phyloP scores from a whole-genome alignment of 2,329 filamentous ascomycete genomes.

The Xylariales sp. region DNA sequence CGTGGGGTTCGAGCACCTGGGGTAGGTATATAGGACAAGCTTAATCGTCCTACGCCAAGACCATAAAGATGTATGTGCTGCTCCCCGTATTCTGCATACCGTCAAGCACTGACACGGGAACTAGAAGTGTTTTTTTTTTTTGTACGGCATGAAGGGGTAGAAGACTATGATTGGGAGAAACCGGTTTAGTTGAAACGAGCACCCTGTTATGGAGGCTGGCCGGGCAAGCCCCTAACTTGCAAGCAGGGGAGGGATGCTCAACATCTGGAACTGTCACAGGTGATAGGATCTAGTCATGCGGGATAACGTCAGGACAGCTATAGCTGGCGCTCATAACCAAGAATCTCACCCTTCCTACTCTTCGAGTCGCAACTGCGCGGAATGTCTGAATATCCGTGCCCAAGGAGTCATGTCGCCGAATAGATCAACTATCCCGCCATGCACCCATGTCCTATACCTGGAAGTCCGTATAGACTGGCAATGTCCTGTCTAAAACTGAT shows the following conservation, averaged over 20 bases:
- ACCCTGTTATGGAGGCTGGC: slow-evolving; percentile 10
- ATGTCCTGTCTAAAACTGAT: neutral
- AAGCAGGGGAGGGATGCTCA: slow-evolving; percentile 17
- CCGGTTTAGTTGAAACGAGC: slow-evolving; percentile 21
- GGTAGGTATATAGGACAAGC: neutral
- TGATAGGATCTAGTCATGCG: slow-evolving; percentile 29
- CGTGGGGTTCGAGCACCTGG: slow-evolving; percentile 1
- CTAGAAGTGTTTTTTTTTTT: neutral
- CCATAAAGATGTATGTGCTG: slow-evolving; percentile 27
- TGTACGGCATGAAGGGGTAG: neutral
- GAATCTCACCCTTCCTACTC: slow-evolving; percentile 31
- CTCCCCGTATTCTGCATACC: slow-evolving; percentile 9
- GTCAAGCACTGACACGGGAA: slow-evolving; percentile 5
- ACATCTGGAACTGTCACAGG: slow-evolving; percentile 32
- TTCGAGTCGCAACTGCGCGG: slow-evolving; percentile 31
- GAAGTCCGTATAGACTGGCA: neutral
- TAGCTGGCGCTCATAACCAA: slow-evolving; percentile 11
- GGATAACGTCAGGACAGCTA: slow-evolving; percentile 12
- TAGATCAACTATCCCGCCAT: neutral
- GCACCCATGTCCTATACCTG: slow-evolving; percentile 15
- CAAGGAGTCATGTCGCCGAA: slow-evolving; percentile 5
- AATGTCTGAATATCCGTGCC: slow-evolving; percentile 25
- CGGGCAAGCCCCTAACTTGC: slow-evolving; percentile 15
- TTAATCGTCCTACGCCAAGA: slow-evolving; percentile 29
- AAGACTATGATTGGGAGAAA: slow-evolving; percentile 10